Percentiles rank a stretch among this genome's conserved stretches.
These are phyloP conservation scores for Neurospora sp. DNA, from an alignment of 495 filamentous ascomycete species.

Conservation along the genomic window DNA sequence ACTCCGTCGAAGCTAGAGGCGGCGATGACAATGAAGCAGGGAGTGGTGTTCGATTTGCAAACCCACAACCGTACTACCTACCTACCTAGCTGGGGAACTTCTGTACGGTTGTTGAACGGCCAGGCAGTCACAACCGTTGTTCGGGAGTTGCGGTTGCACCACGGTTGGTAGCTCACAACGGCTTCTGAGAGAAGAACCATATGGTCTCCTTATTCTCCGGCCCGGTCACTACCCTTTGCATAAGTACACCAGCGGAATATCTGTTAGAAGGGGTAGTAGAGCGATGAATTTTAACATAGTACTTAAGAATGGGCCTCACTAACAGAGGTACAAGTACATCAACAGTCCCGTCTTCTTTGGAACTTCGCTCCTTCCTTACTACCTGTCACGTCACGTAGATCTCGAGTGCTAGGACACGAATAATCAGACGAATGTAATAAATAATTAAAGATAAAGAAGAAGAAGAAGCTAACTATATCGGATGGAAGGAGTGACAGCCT, in stretches of 20 bases:
- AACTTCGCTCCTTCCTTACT: background rate
- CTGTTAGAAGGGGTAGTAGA: background rate
- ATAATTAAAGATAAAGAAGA: too few relatives aligned
- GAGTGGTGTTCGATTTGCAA: too few relatives aligned
- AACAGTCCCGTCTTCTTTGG: background rate
- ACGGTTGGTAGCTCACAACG: background rate
- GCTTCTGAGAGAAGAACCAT: background rate
- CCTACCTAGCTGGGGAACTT: too few relatives aligned
- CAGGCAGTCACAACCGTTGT: background rate
- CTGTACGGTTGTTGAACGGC: too few relatives aligned
- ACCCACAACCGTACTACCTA: too few relatives aligned
- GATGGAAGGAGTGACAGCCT: too few relatives aligned
- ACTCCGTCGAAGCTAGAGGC: too few relatives aligned
- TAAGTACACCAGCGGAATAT: background rate
- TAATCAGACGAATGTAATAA: too few relatives aligned
- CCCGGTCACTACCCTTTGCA: background rate
- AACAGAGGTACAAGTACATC: background rate
- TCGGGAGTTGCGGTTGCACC: background rate
- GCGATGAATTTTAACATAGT: background rate
- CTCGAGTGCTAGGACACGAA: too few relatives aligned
- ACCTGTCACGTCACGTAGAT: too few relatives aligned
- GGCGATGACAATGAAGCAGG: too few relatives aligned
- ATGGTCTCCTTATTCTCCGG: background rate
- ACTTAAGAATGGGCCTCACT: background rate
- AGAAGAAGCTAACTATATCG: too few relatives aligned